Evolutionary conservation across 2,329 filamentous ascomycete genomes (phyloP).

Genomic region (Monilinia laxa): DNA sequence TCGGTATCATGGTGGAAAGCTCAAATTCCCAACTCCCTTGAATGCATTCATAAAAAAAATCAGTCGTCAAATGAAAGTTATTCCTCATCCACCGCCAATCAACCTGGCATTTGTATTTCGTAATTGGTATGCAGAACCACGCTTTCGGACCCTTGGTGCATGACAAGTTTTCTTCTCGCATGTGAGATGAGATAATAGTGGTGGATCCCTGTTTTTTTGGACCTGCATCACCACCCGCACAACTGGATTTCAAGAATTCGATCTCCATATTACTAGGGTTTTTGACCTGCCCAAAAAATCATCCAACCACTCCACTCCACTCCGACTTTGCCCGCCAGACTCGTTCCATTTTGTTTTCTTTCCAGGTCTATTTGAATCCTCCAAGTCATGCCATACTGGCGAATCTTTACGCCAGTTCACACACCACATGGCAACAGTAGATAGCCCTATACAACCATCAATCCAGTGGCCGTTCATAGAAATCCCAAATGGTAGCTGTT

Average conservation of each 20-base stretch:
- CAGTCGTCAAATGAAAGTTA: conserved; percentile 2
- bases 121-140: conserved; percentile 17
- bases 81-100: conserved; percentile 7
- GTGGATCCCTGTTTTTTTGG: conserved; percentile 16
- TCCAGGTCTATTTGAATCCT: not conserved
- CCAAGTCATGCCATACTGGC: not conserved
- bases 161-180: conserved; percentile 14
- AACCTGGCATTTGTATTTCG: conserved; percentile 7
- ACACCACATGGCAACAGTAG: conserved; percentile 1
- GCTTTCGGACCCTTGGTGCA: conserved; percentile 21
- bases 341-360: not conserved
- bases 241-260: conserved; percentile 9
- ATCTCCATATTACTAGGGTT: conserved; percentile 9
- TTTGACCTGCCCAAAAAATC: conserved; percentile 10
- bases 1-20: conserved; percentile 8
- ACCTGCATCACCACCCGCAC: conserved; percentile 11
- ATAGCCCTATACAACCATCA: not conserved
- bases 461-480: not conserved
- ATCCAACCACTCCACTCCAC: conserved; percentile 11
- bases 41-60: conserved; percentile 14
- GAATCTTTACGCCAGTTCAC: not conserved
- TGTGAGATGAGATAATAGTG: conserved; percentile 10
- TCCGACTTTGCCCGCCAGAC: conserved; percentile 9
- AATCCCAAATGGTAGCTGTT: not conserved
- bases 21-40: conserved; percentile 9